A percentile compares a stretch with the other conserved stretches of the same genome.
Conservation (phyloP, 352 stramenopile genomes). For the Phytophthora brassicae region DNA sequence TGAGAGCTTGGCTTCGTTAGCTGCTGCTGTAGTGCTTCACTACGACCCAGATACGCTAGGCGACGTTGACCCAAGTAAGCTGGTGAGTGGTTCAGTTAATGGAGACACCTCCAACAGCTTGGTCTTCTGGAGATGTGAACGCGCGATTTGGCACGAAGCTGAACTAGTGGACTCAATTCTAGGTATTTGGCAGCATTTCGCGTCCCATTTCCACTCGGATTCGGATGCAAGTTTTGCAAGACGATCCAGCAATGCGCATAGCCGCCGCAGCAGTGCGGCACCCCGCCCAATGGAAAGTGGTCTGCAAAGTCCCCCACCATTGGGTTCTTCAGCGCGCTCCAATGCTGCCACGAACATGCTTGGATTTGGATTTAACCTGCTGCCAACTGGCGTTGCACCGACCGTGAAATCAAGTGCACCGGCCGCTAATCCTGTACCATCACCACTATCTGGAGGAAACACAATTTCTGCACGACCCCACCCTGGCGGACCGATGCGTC, state of each 20-base stretch:
- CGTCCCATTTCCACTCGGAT: constrained; percentile 68
- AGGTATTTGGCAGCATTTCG: constrained; percentile 81
- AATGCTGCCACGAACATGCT: constrained; percentile 38
- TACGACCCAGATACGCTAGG: constrained; percentile 79
- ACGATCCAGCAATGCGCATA: constrained; percentile 48
- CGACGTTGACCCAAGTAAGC: constrained; percentile 45
- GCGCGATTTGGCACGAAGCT: constrained; percentile 70
- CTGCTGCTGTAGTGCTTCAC: constrained; percentile 75
- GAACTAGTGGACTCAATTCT: constrained; percentile 79
- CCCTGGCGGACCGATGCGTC: constrained; percentile 78
- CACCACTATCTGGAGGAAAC: constrained; percentile 23
- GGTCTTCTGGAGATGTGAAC: constrained; percentile 81
- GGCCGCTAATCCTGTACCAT: constrained; percentile 10
- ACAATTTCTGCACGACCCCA: constrained; percentile 67
- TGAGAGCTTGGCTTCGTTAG: constrained; percentile 73
- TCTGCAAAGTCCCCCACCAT: constrained; percentile 51
- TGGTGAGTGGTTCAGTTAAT: constrained; percentile 11
- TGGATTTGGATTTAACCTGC: constrained; percentile 62
- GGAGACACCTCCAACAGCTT: constrained; percentile 31
- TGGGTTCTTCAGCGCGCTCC: constrained; percentile 24
- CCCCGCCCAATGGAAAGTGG: constrained; percentile 29
- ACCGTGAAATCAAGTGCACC: constrained; percentile 17
- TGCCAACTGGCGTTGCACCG: constrained; percentile 34
- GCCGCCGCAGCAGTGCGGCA: constrained; percentile 25
- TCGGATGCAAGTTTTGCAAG: constrained; percentile 78